Base-by-base conservation (phyloP, 805 yeast genomes). In the Wickerhamomyces tratensis region DNA sequence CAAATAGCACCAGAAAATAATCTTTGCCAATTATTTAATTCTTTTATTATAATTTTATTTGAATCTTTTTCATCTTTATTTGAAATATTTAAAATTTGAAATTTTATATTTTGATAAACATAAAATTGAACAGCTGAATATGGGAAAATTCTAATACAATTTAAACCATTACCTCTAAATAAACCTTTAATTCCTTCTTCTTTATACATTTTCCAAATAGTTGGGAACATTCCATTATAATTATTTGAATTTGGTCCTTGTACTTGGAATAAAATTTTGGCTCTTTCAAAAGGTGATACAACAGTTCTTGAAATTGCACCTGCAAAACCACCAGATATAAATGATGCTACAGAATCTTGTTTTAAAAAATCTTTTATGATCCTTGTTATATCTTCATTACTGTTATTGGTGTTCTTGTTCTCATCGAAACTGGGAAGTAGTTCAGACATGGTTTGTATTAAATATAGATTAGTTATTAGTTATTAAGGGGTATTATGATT, bases 41-140 rank as follows among this genome's bases (percentile, higher is more conserved):
- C 71, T 31, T 6, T 45, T 41, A 51, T 44, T 45, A 54, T 43
- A 48, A 57, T 41, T 37, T 39, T 37, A 6, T 62, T 31, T 31
- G 34, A 2, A 27, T 27, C 10, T 31, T 44, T 51, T 25, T 55
- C 57, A 42, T 57, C 59, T 8, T 27, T 10, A 27, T 27, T 31
- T 31, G 34, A 3, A 4, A 58, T 53, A 33, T 58, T 54, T 42
- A 61, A 33, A 43, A 53, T 54, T 10, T 75, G 48, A 33, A 64
- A 45, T 56, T 79, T 84, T 51, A 74, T 64, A 51, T 59, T 69
- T 51, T 91, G 91, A 60, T 84, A 91, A 7, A 84, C 87, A 29
- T 87, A 76, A 64, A 86, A 91, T 63, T 91, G 98, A 12, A 88
- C 94, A 1, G 98, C 97, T 45, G 91, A 80, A 57, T 91, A 91